Evolutionary conservation across 331 rosid species (phyloP).

Genomic region (Acacia pycnantha): DNA sequence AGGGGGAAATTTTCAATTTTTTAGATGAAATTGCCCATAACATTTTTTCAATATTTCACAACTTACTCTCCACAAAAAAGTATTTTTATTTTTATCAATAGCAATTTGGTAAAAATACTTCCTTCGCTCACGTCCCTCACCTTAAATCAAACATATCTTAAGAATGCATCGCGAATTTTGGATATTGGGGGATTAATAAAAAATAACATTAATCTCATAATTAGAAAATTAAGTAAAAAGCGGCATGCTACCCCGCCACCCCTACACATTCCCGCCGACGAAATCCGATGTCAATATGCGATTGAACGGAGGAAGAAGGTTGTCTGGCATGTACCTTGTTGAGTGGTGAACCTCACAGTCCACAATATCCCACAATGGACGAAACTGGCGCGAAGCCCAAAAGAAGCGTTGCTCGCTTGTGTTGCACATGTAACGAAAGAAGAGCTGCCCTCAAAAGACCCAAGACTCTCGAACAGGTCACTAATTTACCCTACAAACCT

Average conservation of each 20-base stretch:
- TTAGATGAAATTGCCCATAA: too few relatives aligned
- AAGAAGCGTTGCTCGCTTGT: conserved; percentile 36
- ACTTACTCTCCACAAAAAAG: too few relatives aligned
- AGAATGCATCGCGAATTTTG: too few relatives aligned
- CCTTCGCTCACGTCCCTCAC: too few relatives aligned
- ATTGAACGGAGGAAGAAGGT: background rate
- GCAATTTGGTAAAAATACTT: too few relatives aligned
- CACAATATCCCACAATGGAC: conserved; percentile 31
- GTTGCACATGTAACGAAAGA: conserved; percentile 61
- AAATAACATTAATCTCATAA: too few relatives aligned
- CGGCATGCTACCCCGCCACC: background rate
- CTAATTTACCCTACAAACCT: background rate
- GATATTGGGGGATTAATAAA: too few relatives aligned
- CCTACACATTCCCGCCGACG: background rate
- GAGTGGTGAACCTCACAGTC: background rate
- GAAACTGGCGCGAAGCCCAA: conserved; percentile 32
- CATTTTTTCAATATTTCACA: too few relatives aligned
- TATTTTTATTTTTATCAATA: too few relatives aligned
- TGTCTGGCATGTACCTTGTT: background rate
- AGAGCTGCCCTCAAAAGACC: conserved; percentile 82
- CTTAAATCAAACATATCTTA: too few relatives aligned
- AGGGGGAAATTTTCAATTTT: too few relatives aligned
- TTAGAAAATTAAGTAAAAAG: too few relatives aligned
- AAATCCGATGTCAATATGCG: background rate
- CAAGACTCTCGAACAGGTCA: conserved; percentile 78